Evolutionary conservation across 371 early-diverging fungal species (phyloP).

Genomic region (Synchytrium microbalum): DNA sequence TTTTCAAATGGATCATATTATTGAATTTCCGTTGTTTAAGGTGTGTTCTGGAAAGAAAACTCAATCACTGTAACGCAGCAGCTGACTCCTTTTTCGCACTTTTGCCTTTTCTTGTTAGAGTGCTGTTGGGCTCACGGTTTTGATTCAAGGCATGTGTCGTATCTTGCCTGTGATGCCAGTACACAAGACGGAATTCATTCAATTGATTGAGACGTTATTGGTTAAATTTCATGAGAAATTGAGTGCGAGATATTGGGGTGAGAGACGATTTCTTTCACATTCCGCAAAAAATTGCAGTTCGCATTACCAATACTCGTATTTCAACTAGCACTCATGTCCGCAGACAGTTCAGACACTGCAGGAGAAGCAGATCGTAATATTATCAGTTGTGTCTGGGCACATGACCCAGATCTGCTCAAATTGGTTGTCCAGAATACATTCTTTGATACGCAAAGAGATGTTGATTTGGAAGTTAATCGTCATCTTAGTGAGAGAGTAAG

Average conservation of each 20-base stretch:
- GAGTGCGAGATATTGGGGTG: slow-evolving; percentile 58
- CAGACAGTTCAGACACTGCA: slow-evolving; percentile 35
- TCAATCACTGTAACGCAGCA: background rate
- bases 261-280: slow-evolving; percentile 12
- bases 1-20: slow-evolving; percentile 31
- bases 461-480: background rate
- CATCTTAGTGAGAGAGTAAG: background rate
- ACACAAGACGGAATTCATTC: slow-evolving; percentile 68
- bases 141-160: slow-evolving; percentile 60
- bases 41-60: slow-evolving; percentile 11
- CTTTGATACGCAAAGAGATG: slow-evolving; percentile 16
- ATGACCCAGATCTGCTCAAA: slow-evolving; percentile 59
- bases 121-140: slow-evolving; percentile 48
- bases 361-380: slow-evolving; percentile 31
- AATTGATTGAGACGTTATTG: slow-evolving; percentile 65
- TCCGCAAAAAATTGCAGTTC: no score
- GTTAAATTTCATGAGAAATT: slow-evolving; percentile 73
- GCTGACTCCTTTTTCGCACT: background rate
- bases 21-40: slow-evolving; percentile 34
- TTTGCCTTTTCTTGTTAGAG: slow-evolving; percentile 37
- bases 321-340: slow-evolving; percentile 46
- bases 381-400: slow-evolving; percentile 74
- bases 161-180: slow-evolving; percentile 65
- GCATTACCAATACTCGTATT: no score
- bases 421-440: slow-evolving; percentile 57